Evolutionary conservation across 2,329 filamentous ascomycete species (phyloP), one percentile per base, ranked within the genome.

Genomic region (Colletotrichum filicis): DNA sequence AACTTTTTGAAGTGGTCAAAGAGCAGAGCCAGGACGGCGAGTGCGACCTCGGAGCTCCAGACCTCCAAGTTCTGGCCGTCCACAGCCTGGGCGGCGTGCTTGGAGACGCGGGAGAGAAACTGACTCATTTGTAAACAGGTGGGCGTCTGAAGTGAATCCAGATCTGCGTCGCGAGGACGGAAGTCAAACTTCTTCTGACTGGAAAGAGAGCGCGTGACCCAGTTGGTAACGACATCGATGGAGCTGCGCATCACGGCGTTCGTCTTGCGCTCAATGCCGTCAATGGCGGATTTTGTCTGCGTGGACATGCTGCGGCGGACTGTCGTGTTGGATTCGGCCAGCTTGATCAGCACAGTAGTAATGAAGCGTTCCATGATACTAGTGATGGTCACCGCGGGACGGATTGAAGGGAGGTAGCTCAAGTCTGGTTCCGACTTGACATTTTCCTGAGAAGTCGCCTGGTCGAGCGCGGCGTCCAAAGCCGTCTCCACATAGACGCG

Each of bases 1-100:
- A 97, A 99, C 79, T 94, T 95, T 79, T 97, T 97, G 84, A 98
- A 94, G 83, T 99, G 97, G 74, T 97, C 94, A 75, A 99, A 92
- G 5, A 99, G 89, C 11, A 97, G 89, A 62, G 89, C 85, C 76
- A 95, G 92, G 46, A 98, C 87, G 11, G 93, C 92, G 16, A 95
- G 85, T 1, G 94, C 95, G 26, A 98, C 90, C 83, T 98, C 96
- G 73, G 92, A 92, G 66, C 93, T 91, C 80, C 98, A 94, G 61
- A 92, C 89, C 67, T 94, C 92, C 1, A 97, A 89, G 77, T 98
- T 98, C 55, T 92, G 90, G 3, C 95, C 94, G 78, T 95, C 94
- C 19, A 99, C 88, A 3, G 95, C 92, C 74, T 90, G 88, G 16
- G 89, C 84, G 6, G 92, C 89, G 62, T 91, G 86, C 28, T 85